phyloP scores from a whole-genome alignment of 1,284 basidiomycete species.

The Apiotrichum gracile region DNA sequence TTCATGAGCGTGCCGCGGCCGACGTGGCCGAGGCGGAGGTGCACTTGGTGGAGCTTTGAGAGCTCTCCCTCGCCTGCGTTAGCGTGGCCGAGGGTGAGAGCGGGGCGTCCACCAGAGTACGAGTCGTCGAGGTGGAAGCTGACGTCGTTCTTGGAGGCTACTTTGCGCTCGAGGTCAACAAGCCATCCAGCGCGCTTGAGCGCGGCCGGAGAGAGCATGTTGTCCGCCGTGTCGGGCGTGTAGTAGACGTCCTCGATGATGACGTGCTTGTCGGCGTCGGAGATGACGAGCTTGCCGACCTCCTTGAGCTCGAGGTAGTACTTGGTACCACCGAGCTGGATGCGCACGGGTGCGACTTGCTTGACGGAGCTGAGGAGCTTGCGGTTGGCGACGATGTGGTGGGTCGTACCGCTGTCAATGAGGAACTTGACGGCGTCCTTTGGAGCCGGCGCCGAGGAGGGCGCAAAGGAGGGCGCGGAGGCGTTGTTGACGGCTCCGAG shows the following conservation, averaged over 20 bases:
- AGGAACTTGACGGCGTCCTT: background rate
- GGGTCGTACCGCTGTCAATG: constrained; percentile 1
- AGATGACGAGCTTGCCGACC: background rate
- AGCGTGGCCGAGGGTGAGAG: background rate
- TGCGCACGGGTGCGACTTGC: background rate
- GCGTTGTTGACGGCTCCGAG: too few relatives aligned
- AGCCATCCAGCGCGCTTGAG: background rate
- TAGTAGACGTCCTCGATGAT: background rate
- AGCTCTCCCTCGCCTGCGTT: background rate
- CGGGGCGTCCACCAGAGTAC: background rate
- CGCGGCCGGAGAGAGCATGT: background rate
- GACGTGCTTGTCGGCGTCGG: background rate
- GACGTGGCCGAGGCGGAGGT: background rate
- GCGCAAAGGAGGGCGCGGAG: too few relatives aligned
- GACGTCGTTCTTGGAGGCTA: background rate
- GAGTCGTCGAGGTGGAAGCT: background rate
- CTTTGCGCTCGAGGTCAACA: background rate
- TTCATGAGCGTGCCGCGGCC: background rate
- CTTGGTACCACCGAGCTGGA: background rate
- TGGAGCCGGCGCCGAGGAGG: too few relatives aligned
- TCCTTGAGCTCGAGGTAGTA: background rate
- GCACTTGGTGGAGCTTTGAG: background rate
- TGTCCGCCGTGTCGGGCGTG: background rate
- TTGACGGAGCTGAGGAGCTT: background rate
- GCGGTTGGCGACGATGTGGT: background rate